phyloP scores from a whole-genome alignment of 345 rosid species.

The Alliaria petiolata region DNA sequence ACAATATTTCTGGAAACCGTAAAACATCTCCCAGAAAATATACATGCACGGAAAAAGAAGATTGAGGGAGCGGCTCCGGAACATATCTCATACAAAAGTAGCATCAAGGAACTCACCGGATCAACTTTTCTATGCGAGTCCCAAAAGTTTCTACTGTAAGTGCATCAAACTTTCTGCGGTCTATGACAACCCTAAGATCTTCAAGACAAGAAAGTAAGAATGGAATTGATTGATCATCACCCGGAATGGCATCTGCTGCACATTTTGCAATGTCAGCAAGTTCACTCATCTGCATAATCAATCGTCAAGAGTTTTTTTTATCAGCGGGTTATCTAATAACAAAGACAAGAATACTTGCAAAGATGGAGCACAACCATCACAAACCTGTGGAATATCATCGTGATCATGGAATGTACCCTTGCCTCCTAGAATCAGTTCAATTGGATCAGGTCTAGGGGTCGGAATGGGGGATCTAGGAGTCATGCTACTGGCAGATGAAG shows the following conservation, averaged over 20 bases:
- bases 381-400: conserved; percentile 89
- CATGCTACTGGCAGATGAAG: conserved; percentile 98
- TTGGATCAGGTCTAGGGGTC: conserved; percentile 89
- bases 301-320: conserved; percentile 22
- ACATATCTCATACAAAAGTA: conserved; percentile 12
- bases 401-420: conserved; percentile 79
- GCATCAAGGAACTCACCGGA: conserved; percentile 49
- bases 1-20: not conserved
- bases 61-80: not conserved
- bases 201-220: conserved; percentile 79
- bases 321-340: not conserved
- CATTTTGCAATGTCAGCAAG: conserved; percentile 98
- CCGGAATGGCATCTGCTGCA: conserved; percentile 74
- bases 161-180: conserved; percentile 89
- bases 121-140: conserved; percentile 86
- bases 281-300: conserved; percentile 74
- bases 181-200: conserved; percentile 74
- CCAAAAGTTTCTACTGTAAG: conserved; percentile 98
- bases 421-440: conserved; percentile 80
- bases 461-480: conserved; percentile 96
- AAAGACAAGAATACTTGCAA: conserved; percentile 2
- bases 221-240: conserved; percentile 67
- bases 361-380: conserved; percentile 2
- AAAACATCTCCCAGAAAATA: conserved; percentile 6
- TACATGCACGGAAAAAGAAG: not conserved